Evolutionary conservation across 805 yeast species (phyloP).

Genomic region (Pichia paraexigua): DNA sequence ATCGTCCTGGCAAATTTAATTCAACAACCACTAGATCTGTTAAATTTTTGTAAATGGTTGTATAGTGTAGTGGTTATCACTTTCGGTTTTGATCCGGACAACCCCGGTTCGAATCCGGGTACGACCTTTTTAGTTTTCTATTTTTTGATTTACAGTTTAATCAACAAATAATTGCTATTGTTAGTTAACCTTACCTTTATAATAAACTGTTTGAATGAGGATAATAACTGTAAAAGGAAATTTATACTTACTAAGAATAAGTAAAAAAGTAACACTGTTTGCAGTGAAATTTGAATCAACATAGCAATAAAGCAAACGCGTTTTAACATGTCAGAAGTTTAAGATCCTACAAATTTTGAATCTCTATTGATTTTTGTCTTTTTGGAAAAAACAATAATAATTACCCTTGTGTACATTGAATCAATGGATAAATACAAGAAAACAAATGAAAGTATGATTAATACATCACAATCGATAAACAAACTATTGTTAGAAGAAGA

Average conservation of each 20-base stretch:
- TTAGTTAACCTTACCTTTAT: no score
- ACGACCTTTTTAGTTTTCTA: slow-evolving; percentile 39
- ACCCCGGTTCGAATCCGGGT: slow-evolving; percentile 86
- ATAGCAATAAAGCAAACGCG: not conserved
- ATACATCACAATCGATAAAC: not conserved
- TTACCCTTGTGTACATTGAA: not conserved
- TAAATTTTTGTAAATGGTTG: slow-evolving; percentile 19
- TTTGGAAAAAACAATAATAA: not conserved
- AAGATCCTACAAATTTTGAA: not conserved
- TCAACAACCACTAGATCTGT: no score
- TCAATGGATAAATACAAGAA: not conserved
- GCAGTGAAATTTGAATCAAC: no score
- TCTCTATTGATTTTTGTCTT: not conserved
- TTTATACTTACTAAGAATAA: no score
- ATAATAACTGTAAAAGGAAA: no score
- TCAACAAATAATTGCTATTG: no score
- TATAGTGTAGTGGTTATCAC: slow-evolving; percentile 80
- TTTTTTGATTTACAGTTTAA: no score
- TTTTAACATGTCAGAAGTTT: not conserved
- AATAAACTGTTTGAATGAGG: no score
- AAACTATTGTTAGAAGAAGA: slow-evolving; percentile 2
- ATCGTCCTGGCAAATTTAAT: no score
- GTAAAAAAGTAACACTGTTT: no score
- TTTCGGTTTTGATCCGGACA: slow-evolving; percentile 73
- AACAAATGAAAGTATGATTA: not conserved